These are phyloP conservation scores for Adansonia grandidieri DNA, from an alignment of 441 rosid genomes.

Conservation along the genomic window DNA sequence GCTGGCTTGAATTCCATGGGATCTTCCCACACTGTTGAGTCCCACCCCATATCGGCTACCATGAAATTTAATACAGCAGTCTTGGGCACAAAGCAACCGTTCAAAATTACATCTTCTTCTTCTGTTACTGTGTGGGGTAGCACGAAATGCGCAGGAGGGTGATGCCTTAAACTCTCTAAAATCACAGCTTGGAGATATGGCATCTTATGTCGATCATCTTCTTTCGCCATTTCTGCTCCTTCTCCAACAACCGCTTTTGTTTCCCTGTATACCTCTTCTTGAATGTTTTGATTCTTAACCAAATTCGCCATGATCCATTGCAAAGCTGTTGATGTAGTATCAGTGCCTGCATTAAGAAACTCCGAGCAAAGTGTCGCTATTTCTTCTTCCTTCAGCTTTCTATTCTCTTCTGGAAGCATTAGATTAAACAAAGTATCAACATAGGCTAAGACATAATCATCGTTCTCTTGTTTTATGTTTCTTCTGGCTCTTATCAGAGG, in stretches of 20 bases:
- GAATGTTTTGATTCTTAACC: slow-evolving; percentile 40
- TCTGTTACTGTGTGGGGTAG: slow-evolving; percentile 25
- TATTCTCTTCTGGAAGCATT: slow-evolving; percentile 40
- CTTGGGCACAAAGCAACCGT: slow-evolving; percentile 16
- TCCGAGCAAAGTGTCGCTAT: slow-evolving; percentile 38
- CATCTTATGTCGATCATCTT: slow-evolving; percentile 31
- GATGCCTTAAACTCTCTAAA: slow-evolving; percentile 38
- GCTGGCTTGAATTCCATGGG: background rate
- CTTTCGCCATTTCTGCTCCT: slow-evolving; percentile 26
- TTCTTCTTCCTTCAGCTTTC: slow-evolving; percentile 43
- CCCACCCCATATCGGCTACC: slow-evolving; percentile 5
- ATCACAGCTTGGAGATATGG: slow-evolving; percentile 41
- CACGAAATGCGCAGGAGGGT: slow-evolving; percentile 27
- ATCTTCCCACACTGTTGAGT: background rate
- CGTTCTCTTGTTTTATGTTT: background rate
- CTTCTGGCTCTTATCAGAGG: slow-evolving; percentile 9
- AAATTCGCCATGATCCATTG: slow-evolving; percentile 60
- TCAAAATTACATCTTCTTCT: background rate
- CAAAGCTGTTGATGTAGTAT: slow-evolving; percentile 49
- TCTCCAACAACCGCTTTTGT: slow-evolving; percentile 28
- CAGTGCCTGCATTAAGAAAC: slow-evolving; percentile 47
- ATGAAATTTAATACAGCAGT: background rate
- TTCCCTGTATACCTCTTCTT: slow-evolving; percentile 32
- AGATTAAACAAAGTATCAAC: slow-evolving; percentile 41
- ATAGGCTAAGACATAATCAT: slow-evolving; percentile 15